These are phyloP conservation scores for Cladosporium sp. DNA, from an alignment of 2,329 filamentous ascomycete genomes.

Conservation along the genomic window DNA sequence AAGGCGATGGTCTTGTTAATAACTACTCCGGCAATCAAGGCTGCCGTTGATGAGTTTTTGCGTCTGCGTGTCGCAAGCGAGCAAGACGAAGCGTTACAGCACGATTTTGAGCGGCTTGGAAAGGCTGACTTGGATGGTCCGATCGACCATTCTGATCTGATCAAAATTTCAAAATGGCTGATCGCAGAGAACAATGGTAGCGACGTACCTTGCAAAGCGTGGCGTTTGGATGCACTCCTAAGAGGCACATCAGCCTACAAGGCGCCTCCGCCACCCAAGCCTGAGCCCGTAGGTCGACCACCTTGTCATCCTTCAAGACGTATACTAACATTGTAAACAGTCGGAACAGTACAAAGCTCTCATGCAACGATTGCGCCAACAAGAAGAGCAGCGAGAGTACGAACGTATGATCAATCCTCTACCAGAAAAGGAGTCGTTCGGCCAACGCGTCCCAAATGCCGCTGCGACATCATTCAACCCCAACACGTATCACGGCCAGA, in stretches of 20 bases:
- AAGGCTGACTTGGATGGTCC: slow-evolving; percentile 54
- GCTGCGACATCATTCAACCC: slow-evolving; percentile 35
- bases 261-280: slow-evolving; percentile 75
- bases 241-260: slow-evolving; percentile 68
- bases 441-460: slow-evolving; percentile 56
- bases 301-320: not conserved
- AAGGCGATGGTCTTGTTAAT: slow-evolving; percentile 69
- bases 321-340: slow-evolving; percentile 39
- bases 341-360: slow-evolving; percentile 78
- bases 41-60: slow-evolving; percentile 48
- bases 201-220: slow-evolving; percentile 21
- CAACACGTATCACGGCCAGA: slow-evolving; percentile 21
- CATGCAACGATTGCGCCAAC: slow-evolving; percentile 77
- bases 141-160: slow-evolving; percentile 66
- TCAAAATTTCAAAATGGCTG: slow-evolving; percentile 57
- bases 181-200: slow-evolving; percentile 23
- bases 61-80: slow-evolving; percentile 11
- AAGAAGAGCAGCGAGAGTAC: slow-evolving; percentile 80
- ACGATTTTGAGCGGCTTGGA: slow-evolving; percentile 15
- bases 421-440: slow-evolving; percentile 54
- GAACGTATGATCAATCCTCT: slow-evolving; percentile 69
- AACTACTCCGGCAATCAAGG: slow-evolving; percentile 67
- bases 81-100: slow-evolving; percentile 9
- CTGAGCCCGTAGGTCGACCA: slow-evolving; percentile 61
- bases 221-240: slow-evolving; percentile 66